These are phyloP conservation scores for Pleoardoris graminearum DNA, from an alignment of 2,329 filamentous ascomycete genomes.

Conservation along the genomic window DNA sequence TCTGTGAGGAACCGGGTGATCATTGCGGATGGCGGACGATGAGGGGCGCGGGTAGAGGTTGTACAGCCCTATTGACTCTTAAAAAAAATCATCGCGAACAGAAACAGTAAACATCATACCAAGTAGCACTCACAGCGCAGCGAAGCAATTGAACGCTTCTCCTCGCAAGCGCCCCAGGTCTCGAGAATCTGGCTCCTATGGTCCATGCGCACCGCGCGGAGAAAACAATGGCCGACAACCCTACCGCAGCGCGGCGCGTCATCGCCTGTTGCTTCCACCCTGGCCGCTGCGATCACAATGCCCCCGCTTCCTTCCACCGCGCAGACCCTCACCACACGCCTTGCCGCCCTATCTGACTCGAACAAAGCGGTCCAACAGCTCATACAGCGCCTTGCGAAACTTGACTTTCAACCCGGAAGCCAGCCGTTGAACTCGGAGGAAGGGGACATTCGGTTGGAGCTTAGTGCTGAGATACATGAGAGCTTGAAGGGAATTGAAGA, in stretches of 20 bases:
- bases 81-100: neutral
- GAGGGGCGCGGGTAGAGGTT: neutral
- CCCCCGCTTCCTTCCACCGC: slow-evolving; percentile 41
- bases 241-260: slow-evolving; percentile 23
- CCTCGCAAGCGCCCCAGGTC: neutral
- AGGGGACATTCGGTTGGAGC: slow-evolving; percentile 69
- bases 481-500: slow-evolving; percentile 77
- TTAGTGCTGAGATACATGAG: slow-evolving; percentile 79
- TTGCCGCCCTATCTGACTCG: slow-evolving; percentile 57
- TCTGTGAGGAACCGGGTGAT: slow-evolving; percentile 85
- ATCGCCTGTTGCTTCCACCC: slow-evolving; percentile 35
- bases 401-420: slow-evolving; percentile 65
- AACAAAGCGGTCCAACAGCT: slow-evolving; percentile 59
- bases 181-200: slow-evolving; percentile 2
- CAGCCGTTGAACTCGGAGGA: slow-evolving; percentile 64
- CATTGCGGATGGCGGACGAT: slow-evolving; percentile 56
- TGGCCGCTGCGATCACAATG: slow-evolving; percentile 31
- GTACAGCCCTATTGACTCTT: slow-evolving; percentile 1
- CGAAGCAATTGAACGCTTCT: neutral
- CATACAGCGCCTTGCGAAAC: slow-evolving; percentile 60
- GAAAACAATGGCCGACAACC: slow-evolving; percentile 22
- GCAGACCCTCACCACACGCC: slow-evolving; percentile 51
- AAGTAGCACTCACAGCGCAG: neutral
- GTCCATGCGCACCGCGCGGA: slow-evolving; percentile 27
- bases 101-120: neutral